Percentiles rank a stretch among this genome's conserved stretches.
Evolutionary conservation across 805 yeast species (phyloP).

Genomic region (Saturnispora hagleri): DNA sequence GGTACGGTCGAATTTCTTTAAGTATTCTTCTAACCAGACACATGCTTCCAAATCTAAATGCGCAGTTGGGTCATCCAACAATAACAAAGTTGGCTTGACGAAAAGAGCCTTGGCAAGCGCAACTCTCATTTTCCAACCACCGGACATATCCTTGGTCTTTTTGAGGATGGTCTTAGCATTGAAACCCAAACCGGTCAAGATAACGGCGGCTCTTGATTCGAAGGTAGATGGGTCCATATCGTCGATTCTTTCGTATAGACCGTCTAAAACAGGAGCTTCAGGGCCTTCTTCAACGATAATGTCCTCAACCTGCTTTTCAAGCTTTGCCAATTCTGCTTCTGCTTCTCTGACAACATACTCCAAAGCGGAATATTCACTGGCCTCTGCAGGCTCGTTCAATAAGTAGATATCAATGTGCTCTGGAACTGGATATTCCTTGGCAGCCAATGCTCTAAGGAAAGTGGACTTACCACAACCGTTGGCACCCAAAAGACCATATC

Average conservation of each 20-base stretch:
- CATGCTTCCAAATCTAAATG: slow-evolving; percentile 99
- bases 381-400: slow-evolving; percentile 95
- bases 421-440: slow-evolving; percentile 94
- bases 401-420: slow-evolving; percentile 84
- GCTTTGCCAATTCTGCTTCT: slow-evolving; percentile 79
- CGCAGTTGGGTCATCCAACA: slow-evolving; percentile 98
- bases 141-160: slow-evolving; percentile 98
- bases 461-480: slow-evolving; percentile 99
- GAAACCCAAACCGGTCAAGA: slow-evolving; percentile 96
- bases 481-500: slow-evolving; percentile 96
- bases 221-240: slow-evolving; percentile 93
- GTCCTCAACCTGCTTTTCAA: slow-evolving; percentile 88
- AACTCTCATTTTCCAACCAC: slow-evolving; percentile 99
- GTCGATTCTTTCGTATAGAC: slow-evolving; percentile 90
- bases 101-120: slow-evolving; percentile 96
- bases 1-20: slow-evolving; percentile 88
- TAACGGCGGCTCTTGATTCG: slow-evolving; percentile 92
- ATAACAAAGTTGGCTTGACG: slow-evolving; percentile 90
- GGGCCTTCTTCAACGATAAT: slow-evolving; percentile 89
- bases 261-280: slow-evolving; percentile 77
- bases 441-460: slow-evolving; percentile 84
- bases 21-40: slow-evolving; percentile 98
- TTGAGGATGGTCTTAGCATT: slow-evolving; percentile 76
- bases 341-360: slow-evolving; percentile 97
- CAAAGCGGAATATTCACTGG: slow-evolving; percentile 84